Evolutionary conservation across 306 rosid species (phyloP).

Genomic region (Sphenostylis stenocarpa): DNA sequence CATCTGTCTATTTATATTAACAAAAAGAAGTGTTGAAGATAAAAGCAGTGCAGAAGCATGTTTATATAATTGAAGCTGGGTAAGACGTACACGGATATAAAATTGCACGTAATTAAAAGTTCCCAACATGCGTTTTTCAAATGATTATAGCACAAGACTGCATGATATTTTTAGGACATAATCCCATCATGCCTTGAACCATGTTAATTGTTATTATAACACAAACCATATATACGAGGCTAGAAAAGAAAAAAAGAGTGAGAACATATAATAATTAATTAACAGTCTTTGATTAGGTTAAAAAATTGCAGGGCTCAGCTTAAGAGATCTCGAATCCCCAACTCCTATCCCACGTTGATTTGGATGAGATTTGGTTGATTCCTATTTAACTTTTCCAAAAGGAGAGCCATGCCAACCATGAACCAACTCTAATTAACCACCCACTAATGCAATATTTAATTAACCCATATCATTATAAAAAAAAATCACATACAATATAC

Average conservation of each 20-base stretch:
- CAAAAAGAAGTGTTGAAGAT: conserved; percentile 34
- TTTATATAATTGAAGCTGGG: conserved; percentile 25
- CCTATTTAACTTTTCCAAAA: conserved; percentile 61
- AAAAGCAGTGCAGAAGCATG: conserved; percentile 37
- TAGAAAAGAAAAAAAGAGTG: background rate
- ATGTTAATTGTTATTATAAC: conserved; percentile 14
- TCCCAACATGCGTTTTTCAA: conserved; percentile 40
- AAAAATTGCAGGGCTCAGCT: conserved; percentile 41
- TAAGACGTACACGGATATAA: conserved; percentile 25
- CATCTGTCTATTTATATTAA: background rate
- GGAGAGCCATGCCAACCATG: conserved; percentile 72
- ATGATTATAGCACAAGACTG: conserved; percentile 49
- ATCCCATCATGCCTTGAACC: conserved; percentile 35
- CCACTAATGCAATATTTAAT: conserved; percentile 3
- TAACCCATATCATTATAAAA: too few relatives aligned
- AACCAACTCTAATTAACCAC: conserved; percentile 44
- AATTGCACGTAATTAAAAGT: conserved; percentile 26
- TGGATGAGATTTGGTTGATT: conserved; percentile 68
- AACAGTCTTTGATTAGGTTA: conserved; percentile 41
- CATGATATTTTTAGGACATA: conserved; percentile 20
- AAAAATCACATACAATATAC: too few relatives aligned
- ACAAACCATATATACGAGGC: background rate
- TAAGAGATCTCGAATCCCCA: conserved; percentile 68
- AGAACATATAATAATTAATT: conserved; percentile 28
- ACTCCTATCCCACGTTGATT: conserved; percentile 59